Evolutionary conservation across 441 rosid species (phyloP), one percentile per base, ranked within the genome.

Genomic region (Pelargonium cotyledonis): DNA sequence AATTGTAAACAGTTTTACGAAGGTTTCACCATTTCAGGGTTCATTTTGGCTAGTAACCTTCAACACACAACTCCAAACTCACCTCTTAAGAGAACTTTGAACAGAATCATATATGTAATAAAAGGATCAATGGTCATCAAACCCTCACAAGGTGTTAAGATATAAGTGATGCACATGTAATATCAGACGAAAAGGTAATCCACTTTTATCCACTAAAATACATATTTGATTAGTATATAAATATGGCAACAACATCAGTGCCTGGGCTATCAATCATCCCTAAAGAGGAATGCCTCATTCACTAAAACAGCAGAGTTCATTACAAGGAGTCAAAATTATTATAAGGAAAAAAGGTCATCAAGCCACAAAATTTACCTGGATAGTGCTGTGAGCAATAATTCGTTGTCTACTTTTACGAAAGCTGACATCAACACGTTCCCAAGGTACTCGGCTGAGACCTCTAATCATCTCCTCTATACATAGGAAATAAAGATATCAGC

Each of bases 351-450:
- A 65, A 55, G 74, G 49, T 41, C 51, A 76, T 60, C 10, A 43
- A 15, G 44, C 61, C 0, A 65, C 3, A 43, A 57, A 75, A 84
- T 96, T 83, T 89, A 78, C 98, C 92, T 90, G 91, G 74, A 93
- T 90, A 65, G 97, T 93, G 76, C 68, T 93, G 74, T 93, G 96
- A 73, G 97, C 97, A 66, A 83, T 69, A 18, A 81, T 84, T 12
- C 98, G 85, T 72, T 90, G 98, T 73, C 63, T 82, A 79, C 98
- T 93, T 73, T 82, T 86, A 72, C 80, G 88, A 82, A 92, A 93
- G 84, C 96, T 93, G 68, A 93, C 97, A 78, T 90, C 96, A 43
- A 93, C 82, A 65, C 97, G 86, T 77, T 93, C 96, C 98, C 98
- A 90, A 16, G 87, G 79, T 69, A 93, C 85, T 75, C 89, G 96